These are phyloP conservation scores for Trypanosoma rangeli DNA, from an alignment of 208 protist species.

Conservation along the genomic window DNA sequence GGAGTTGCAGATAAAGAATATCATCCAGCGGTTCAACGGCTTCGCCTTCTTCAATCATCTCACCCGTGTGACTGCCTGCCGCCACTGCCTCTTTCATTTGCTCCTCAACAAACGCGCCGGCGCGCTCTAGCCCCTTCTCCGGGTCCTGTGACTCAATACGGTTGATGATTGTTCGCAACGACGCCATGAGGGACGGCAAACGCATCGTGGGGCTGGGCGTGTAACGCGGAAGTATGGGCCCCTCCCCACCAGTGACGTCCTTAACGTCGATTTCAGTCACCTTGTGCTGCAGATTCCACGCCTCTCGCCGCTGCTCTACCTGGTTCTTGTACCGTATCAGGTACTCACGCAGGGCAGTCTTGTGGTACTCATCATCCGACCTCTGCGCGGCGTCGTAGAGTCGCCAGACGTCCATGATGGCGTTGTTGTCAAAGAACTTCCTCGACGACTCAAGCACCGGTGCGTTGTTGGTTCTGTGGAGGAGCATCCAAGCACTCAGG, in stretches of 20 bases:
- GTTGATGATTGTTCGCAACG: background rate
- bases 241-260: background rate
- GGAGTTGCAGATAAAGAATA: conserved; percentile 25
- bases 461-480: background rate
- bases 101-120: conserved; percentile 9
- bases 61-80: background rate
- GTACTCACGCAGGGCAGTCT: conserved; percentile 7
- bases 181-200: background rate
- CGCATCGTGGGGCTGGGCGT: background rate
- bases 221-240: background rate
- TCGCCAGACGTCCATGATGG: conserved; percentile 10
- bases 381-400: background rate
- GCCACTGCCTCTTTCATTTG: background rate
- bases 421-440: conserved; percentile 8
- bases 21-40: conserved; percentile 26
- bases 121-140: conserved; percentile 2
- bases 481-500: conserved; percentile 2
- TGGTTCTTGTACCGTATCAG: background rate
- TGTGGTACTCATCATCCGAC: conserved; percentile 9
- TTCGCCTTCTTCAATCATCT: conserved; percentile 3
- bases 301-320: background rate
- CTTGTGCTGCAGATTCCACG: background rate
- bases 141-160: conserved; percentile 5
- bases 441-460: background rate
- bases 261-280: background rate